Percentiles rank a stretch among this genome's conserved stretches.
Evolutionary conservation across 2,329 filamentous ascomycete genomes (phyloP).

Genomic region (Stromatinia cepivora): DNA sequence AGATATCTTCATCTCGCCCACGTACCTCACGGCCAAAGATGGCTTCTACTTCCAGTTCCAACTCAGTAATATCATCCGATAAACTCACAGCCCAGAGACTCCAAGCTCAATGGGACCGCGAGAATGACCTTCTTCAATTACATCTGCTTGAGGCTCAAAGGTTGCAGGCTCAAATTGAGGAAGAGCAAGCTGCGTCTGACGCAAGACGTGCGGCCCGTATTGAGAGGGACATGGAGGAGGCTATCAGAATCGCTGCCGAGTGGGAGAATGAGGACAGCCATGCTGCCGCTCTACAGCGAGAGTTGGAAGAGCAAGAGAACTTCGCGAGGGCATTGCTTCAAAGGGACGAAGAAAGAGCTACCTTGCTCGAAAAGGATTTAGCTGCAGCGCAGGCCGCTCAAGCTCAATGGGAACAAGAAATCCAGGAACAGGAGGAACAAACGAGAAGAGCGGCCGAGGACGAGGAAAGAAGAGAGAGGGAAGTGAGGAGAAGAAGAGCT

Average conservation of each 20-base stretch:
- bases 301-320: constrained; percentile 18
- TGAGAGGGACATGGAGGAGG: constrained; percentile 18
- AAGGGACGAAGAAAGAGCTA: constrained; percentile 14
- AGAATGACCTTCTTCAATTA: constrained; percentile 17
- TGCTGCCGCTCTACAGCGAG: constrained; percentile 2
- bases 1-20: background rate
- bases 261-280: constrained; percentile 20
- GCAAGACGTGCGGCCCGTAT: constrained; percentile 1
- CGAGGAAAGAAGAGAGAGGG: background rate
- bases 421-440: background rate
- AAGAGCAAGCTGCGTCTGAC: constrained; percentile 12
- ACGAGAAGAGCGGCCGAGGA: background rate
- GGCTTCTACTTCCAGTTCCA: background rate
- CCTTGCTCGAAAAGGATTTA: constrained; percentile 4
- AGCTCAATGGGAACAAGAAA: constrained; percentile 20
- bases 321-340: constrained; percentile 6
- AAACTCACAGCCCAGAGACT: constrained; percentile 18
- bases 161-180: constrained; percentile 20
- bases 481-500: constrained; percentile 6
- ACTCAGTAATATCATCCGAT: constrained; percentile 1
- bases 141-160: constrained; percentile 22
- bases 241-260: constrained; percentile 18
- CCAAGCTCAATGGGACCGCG: constrained; percentile 21
- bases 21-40: background rate
- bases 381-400: constrained; percentile 22